Evolutionary conservation across 129 eudicot genomes (phyloP).

Genomic region (Centella asiatica): DNA sequence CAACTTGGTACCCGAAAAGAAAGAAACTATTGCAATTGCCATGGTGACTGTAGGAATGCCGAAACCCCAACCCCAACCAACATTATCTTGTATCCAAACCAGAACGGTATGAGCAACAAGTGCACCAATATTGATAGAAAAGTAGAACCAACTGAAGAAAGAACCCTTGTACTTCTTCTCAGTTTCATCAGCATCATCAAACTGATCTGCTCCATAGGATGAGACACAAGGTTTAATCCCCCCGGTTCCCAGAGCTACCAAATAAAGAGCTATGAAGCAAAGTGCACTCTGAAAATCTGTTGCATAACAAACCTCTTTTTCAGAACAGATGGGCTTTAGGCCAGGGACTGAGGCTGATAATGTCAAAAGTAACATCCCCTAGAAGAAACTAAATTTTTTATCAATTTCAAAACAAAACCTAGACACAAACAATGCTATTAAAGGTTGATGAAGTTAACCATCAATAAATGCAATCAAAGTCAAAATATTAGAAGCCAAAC

Average conservation of each 20-base stretch:
- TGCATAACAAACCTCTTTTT: slow-evolving; percentile 9
- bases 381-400: background rate
- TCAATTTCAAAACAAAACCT: background rate
- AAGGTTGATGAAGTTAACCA: background rate
- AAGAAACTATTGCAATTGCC: slow-evolving; percentile 12
- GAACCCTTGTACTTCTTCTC: slow-evolving; percentile 14
- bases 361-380: slow-evolving; percentile 9
- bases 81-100: slow-evolving; percentile 18
- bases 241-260: slow-evolving; percentile 13
- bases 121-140: slow-evolving; percentile 13
- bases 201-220: slow-evolving; percentile 17
- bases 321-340: slow-evolving; percentile 7
- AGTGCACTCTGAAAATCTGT: slow-evolving; percentile 7
- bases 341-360: slow-evolving; percentile 11
- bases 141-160: slow-evolving; percentile 14
- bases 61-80: slow-evolving; percentile 18
- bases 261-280: background rate
- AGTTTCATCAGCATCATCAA: slow-evolving; percentile 14
- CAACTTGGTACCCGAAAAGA: slow-evolving; percentile 6
- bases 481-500: background rate
- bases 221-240: slow-evolving; percentile 9
- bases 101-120: slow-evolving; percentile 11
- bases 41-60: slow-evolving; percentile 14
- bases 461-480: background rate
- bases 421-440: background rate